Evolutionary conservation across 495 filamentous ascomycete genomes (phyloP), one percentile per base, ranked within the genome.

Genomic region (Xylaria sp.): DNA sequence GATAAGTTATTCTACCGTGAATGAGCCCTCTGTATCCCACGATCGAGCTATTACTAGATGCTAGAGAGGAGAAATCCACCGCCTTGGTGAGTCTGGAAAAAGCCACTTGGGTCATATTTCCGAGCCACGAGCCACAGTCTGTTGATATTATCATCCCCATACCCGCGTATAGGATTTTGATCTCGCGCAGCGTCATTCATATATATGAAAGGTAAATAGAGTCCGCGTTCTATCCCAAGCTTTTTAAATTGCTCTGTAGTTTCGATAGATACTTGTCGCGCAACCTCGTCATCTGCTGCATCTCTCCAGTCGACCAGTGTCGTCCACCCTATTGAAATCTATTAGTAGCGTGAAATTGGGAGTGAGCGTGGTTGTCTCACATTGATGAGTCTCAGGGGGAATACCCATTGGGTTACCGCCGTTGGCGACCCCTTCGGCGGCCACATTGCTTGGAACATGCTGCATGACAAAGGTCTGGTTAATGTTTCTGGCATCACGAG

Each of bases 381-480:
- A 73, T 52, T 69, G 66, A 14, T 73, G 71, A 40, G 41, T 41
- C 5, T 73, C 71, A 0, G n/a, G 44, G 5, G 55, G 62, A 24
- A 76, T 68, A 3, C 43, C 59, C 64, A 76, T 37, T 0, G 74
- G 57, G 63, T 76, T 76, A 15, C 72, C 74, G 3, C 72, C 74
- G 29, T 69, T 69, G 21, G 52, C 26, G 3, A 64, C 65, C 6
- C 75, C 73, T 17, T 70, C 40, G 46, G 33, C 11, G 1, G 66
- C 75, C 21, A 73, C 15, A 26, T 68, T 75, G 31, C 55, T 72
- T 0, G 73, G 66, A 21, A 77, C 33, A 6, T 62, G 77, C 68
- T 81, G 80, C 5, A 78, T 48, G 1, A 68, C 67, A 52, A 81
- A 80, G 33, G 72, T 79, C 52, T 73, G 70, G 43, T 73, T 74